Evolutionary conservation across 1,284 basidiomycete species (phyloP), one percentile per base, ranked within the genome.

Genomic region (Rhodotorula sp.): DNA sequence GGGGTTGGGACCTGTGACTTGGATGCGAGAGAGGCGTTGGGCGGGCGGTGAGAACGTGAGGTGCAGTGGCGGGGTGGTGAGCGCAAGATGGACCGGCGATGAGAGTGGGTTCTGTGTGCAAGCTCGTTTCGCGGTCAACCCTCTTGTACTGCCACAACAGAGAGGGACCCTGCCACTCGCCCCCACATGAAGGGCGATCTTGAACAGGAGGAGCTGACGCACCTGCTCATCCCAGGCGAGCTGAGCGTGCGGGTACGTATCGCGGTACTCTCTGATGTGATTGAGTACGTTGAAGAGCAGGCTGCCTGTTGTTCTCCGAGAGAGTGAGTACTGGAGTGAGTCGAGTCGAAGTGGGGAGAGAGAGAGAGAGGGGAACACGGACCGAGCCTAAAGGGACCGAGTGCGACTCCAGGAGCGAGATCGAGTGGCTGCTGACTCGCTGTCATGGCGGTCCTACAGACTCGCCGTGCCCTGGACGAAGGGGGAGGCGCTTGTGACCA

Each of bases 251-350:
- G 71, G 67, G 48, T 75, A 75, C 8, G 45, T 33, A 5, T 51
- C n/a, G 4, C 67, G 57, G 45, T 63, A 60, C 29, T 51, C 64
- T 14, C 71, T 20, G 20, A 75, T 30, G 29, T 67, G 62, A 59
- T 75, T 75, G 46, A 75, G 53, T 6, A 69, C 59, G 65, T 64
- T 66, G 69, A 75, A 75, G 14, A 75, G 58, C 37, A 67, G 66
- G 8, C 45, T 54, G 17, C 73, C 73, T 75, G 66, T 24, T 22
- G 12, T 1, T 0, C 42, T 18, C 45, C 49, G 26, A 2, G 37
- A 33, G 15, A 61, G 49, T 33, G 51, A 56, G 53, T n/a, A n/a
- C n/a, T n/a, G n/a, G n/a, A n/a, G n/a, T n/a, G n/a, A n/a, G n/a
- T n/a, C n/a, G n/a, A n/a, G n/a, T n/a, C n/a, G n/a, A n/a, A 42